Conservation (phyloP, 495 filamentous ascomycete species). For the Geoglossum glabrum region DNA sequence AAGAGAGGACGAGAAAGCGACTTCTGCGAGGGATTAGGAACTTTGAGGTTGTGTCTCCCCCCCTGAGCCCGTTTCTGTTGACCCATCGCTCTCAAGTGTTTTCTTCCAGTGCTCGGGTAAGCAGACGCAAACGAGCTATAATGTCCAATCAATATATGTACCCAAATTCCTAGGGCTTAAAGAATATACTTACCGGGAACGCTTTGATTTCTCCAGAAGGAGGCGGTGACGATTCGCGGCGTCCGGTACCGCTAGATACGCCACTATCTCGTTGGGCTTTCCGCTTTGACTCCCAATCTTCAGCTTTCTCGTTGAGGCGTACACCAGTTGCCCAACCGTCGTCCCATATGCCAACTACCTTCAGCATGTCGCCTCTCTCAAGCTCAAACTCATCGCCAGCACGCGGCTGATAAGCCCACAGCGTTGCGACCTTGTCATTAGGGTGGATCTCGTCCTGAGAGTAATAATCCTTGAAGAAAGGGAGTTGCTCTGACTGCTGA, state of each 20-base stretch:
- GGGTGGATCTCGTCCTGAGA: constrained; percentile 90
- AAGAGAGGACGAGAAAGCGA: neutral
- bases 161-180: neutral
- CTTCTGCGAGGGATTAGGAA: neutral
- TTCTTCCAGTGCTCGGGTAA: constrained; percentile 93
- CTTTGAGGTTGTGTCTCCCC: neutral
- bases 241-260: constrained; percentile 64
- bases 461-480: constrained; percentile 97
- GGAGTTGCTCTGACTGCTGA: constrained; percentile 83
- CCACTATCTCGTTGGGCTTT: constrained; percentile 79
- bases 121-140: constrained; percentile 75
- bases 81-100: constrained; percentile 69
- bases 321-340: constrained; percentile 98
- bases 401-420: constrained; percentile 94
- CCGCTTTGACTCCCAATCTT: constrained; percentile 65
- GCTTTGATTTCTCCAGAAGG: constrained; percentile 82
- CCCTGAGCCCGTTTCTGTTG: constrained; percentile 5
- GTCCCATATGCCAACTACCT: constrained; percentile 97
- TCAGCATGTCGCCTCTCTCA: constrained; percentile 94
- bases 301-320: constrained; percentile 58
- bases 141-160: neutral
- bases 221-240: constrained; percentile 43
- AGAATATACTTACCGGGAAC: constrained; percentile 38
- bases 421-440: constrained; percentile 67
- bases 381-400: constrained; percentile 86